Evolutionary conservation across 352 stramenopile genomes (phyloP).

Genomic region (Pythium periplocum): DNA sequence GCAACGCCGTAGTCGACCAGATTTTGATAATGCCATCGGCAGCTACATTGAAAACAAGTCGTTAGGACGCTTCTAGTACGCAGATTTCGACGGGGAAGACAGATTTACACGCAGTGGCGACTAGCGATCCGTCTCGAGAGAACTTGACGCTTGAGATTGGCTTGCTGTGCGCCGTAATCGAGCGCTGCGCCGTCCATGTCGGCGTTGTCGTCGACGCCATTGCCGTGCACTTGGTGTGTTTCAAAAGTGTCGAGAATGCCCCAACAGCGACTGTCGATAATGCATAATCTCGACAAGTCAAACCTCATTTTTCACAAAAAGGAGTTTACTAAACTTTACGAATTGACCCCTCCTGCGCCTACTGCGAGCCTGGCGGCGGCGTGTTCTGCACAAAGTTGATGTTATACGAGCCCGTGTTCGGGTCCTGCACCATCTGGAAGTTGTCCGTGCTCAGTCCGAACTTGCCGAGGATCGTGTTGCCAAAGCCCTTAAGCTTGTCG

Average conservation of each 20-base stretch:
- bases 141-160: constrained; percentile 78
- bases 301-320: no score
- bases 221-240: no score
- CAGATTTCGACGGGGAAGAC: no score
- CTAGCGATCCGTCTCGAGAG: constrained; percentile 34
- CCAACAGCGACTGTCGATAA: no score
- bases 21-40: constrained; percentile 75
- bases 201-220: no score
- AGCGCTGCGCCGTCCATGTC: no score
- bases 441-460: constrained; percentile 99
- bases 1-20: constrained; percentile 36
- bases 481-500: constrained; percentile 97
- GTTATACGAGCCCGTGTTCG: constrained; percentile 95
- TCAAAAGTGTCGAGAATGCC: no score
- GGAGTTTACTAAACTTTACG: no score
- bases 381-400: constrained; percentile 91
- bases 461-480: constrained; percentile 98
- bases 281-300: no score
- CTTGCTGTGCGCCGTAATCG: constrained; percentile 40
- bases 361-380: neutral
- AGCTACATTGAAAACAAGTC: constrained; percentile 24
- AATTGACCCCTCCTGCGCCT: no score
- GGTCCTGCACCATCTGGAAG: constrained; percentile 98
- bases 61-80: neutral
- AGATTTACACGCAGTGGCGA: constrained; percentile 37